These are phyloP conservation scores for Thermomucor indicae-seudaticae DNA, from an alignment of 371 early-diverging fungal species.

Conservation along the genomic window DNA sequence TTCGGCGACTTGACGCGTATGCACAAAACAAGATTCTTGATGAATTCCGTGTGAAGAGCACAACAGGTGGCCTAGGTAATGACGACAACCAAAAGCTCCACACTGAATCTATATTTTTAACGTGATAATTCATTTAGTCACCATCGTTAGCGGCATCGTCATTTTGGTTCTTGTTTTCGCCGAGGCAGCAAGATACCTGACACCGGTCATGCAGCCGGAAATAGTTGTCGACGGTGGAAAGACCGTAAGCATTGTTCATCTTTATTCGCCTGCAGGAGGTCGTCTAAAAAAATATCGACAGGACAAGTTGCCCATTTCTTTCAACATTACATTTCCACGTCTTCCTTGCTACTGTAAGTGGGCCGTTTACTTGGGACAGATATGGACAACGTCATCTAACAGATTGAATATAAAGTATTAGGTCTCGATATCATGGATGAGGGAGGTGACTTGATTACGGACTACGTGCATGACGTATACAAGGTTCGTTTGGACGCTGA, in stretches of 20 bases:
- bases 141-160: slow-evolving; percentile 65
- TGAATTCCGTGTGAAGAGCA: slow-evolving; percentile 90
- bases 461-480: slow-evolving; percentile 72
- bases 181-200: slow-evolving; percentile 75
- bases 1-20: slow-evolving; percentile 85
- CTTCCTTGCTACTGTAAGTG: slow-evolving; percentile 83
- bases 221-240: slow-evolving; percentile 83
- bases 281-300: background rate
- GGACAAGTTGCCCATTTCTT: slow-evolving; percentile 81
- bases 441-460: slow-evolving; percentile 78
- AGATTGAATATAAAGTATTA: slow-evolving; percentile 52
- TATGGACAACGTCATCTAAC: background rate
- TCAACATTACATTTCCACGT: slow-evolving; percentile 88
- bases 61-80: slow-evolving; percentile 82
- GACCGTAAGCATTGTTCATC: slow-evolving; percentile 27
- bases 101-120: background rate
- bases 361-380: background rate
- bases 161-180: slow-evolving; percentile 73
- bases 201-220: slow-evolving; percentile 63
- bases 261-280: background rate
- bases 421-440: slow-evolving; percentile 94
- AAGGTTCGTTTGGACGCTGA: slow-evolving; percentile 72
- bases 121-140: slow-evolving; percentile 48
- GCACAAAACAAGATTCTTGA: slow-evolving; percentile 89
- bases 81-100: background rate